These are phyloP conservation scores for Monosporozyma aerobia DNA, from an alignment of 805 yeast genomes.

Conservation along the genomic window DNA sequence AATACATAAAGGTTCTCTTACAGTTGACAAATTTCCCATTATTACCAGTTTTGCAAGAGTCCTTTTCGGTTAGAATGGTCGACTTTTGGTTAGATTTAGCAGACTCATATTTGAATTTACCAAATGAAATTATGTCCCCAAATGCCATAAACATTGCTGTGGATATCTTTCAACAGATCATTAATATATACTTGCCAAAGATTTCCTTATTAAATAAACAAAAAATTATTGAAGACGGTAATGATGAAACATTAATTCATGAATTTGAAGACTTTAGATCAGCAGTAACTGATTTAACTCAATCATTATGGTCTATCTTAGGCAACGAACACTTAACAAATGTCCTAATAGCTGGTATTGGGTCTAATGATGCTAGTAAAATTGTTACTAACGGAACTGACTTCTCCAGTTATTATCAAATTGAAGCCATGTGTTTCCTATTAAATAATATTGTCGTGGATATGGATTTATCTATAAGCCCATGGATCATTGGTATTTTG, in stretches of 20 bases:
- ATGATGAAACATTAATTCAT: constrained; percentile 18
- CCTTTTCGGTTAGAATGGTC: constrained; percentile 43
- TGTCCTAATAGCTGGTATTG: constrained; percentile 22
- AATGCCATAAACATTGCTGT: constrained; percentile 29
- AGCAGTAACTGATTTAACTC: constrained; percentile 71
- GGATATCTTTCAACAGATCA: constrained; percentile 41
- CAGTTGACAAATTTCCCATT: constrained; percentile 50
- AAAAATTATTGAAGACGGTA: constrained; percentile 27
- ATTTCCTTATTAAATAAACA: constrained; percentile 38
- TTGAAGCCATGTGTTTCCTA: constrained; percentile 27
- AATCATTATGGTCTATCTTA: constrained; percentile 56
- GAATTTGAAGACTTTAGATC: constrained; percentile 64
- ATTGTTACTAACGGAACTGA: constrained; percentile 1
- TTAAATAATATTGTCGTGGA: constrained; percentile 21
- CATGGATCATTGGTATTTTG: constrained; percentile 23
- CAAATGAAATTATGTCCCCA: constrained; percentile 25
- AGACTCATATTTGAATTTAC: constrained; percentile 39
- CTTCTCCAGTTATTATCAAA: constrained; percentile 17
- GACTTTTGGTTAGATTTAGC: constrained; percentile 64
- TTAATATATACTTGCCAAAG: constrained; percentile 62
- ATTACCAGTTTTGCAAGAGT: constrained; percentile 50
- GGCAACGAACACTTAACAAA: constrained; percentile 35
- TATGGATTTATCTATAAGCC: constrained; percentile 23
- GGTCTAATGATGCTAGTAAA: constrained; percentile 7
- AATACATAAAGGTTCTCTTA: constrained; percentile 41